A percentile compares a stretch with the other conserved stretches of the same genome.
These are phyloP conservation scores for Mycosphaerella sp. DNA, from an alignment of 2,329 filamentous ascomycete genomes.

Conservation along the genomic window DNA sequence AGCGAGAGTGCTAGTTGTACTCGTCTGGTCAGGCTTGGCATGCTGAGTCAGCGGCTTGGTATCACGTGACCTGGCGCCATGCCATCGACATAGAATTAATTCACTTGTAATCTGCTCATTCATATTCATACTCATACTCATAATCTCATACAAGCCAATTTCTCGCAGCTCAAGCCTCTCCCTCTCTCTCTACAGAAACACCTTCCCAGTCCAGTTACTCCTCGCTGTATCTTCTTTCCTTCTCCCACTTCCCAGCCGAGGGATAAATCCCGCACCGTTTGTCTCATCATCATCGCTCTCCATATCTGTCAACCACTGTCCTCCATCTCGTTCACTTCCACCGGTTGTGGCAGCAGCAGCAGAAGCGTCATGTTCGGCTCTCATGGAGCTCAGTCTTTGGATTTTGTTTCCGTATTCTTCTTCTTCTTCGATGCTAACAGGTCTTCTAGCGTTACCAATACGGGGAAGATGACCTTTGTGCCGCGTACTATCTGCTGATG, in stretches of 20 bases:
- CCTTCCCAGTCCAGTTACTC: slow-evolving; percentile 23
- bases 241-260: neutral
- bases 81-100: too few species aligned
- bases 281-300: slow-evolving; percentile 18
- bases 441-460: slow-evolving; percentile 19
- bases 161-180: too few species aligned
- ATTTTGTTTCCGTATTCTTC: too few species aligned
- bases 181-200: slow-evolving; percentile 18
- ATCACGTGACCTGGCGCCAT: too few species aligned
- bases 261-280: slow-evolving; percentile 19
- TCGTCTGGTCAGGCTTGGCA: too few species aligned
- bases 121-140: too few species aligned
- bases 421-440: slow-evolving; percentile 26
- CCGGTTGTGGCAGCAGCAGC: slow-evolving; percentile 15
- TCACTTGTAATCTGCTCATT: too few species aligned
- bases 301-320: slow-evolving; percentile 15
- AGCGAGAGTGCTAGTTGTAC: too few species aligned
- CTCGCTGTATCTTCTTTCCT: slow-evolving; percentile 17
- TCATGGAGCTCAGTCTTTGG: slow-evolving; percentile 28
- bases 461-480: slow-evolving; percentile 21
- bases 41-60: too few species aligned
- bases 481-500: slow-evolving; percentile 31
- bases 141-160: too few species aligned
- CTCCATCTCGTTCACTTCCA: slow-evolving; percentile 18
- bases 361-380: slow-evolving; percentile 21